Evolutionary conservation across 2,329 filamentous ascomycete genomes (phyloP).

Genomic region (Verticillium tricorpus): DNA sequence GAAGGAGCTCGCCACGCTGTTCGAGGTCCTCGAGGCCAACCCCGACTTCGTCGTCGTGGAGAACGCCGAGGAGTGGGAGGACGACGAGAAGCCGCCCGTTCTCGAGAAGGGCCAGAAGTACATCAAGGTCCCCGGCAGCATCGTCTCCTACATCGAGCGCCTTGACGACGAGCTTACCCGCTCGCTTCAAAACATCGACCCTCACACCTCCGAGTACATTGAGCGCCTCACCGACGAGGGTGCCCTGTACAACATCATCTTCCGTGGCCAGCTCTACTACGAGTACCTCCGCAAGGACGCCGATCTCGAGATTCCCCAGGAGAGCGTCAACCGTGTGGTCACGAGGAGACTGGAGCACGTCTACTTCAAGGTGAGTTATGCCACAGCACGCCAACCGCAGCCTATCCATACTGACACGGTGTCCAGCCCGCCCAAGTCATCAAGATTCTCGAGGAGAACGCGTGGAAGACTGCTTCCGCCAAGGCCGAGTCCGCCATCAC

Average conservation of each 20-base stretch:
- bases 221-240: slow-evolving; percentile 90
- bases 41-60: slow-evolving; percentile 82
- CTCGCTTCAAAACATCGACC: slow-evolving; percentile 96
- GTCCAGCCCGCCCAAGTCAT: slow-evolving; percentile 78
- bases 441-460: slow-evolving; percentile 88
- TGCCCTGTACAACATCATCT: slow-evolving; percentile 84
- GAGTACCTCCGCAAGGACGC: slow-evolving; percentile 71
- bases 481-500: slow-evolving; percentile 75
- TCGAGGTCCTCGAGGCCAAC: slow-evolving; percentile 75
- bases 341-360: slow-evolving; percentile 95
- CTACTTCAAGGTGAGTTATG: slow-evolving; percentile 79
- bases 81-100: slow-evolving; percentile 87
- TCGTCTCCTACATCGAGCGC: slow-evolving; percentile 91
- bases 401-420: slow-evolving; percentile 14
- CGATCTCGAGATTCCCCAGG: slow-evolving; percentile 71
- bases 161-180: slow-evolving; percentile 95
- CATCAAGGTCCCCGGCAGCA: slow-evolving; percentile 87
- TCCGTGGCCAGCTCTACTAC: slow-evolving; percentile 83
- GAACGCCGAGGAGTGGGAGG: slow-evolving; percentile 95
- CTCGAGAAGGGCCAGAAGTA: slow-evolving; percentile 70
- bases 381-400: background rate
- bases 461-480: slow-evolving; percentile 75
- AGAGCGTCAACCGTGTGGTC: slow-evolving; percentile 85
- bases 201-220: slow-evolving; percentile 97
- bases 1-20: slow-evolving; percentile 73